Conservation (phyloP, 1,284 basidiomycete species). For the Thelephora terrestris region DNA sequence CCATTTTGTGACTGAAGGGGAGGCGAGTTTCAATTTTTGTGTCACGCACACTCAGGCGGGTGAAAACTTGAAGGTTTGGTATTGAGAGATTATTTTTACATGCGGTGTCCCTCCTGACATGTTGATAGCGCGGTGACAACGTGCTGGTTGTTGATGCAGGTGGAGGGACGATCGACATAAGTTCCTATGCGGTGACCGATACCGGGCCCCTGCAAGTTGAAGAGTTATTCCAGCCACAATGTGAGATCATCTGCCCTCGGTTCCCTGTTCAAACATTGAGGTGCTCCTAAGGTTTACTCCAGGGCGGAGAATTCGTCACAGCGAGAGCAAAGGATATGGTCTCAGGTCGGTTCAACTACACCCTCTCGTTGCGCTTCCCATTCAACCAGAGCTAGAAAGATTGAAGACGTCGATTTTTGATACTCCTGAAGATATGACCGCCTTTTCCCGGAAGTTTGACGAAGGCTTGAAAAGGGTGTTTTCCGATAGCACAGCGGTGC, state of each 20-base stretch:
- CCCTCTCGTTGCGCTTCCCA: slow-evolving; percentile 14
- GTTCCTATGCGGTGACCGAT: slow-evolving; percentile 7
- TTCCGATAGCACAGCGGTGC: slow-evolving; percentile 31
- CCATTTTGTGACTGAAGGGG: slow-evolving; percentile 37
- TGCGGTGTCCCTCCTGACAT: no score
- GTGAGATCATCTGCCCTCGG: slow-evolving; percentile 42
- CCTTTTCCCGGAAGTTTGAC: slow-evolving; percentile 39
- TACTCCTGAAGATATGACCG: slow-evolving; percentile 26
- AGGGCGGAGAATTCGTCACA: slow-evolving; percentile 33
- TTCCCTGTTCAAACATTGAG: slow-evolving; percentile 56
- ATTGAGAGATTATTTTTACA: no score
- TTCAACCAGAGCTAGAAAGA: slow-evolving; percentile 17
- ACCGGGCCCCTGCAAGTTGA: slow-evolving; percentile 3
- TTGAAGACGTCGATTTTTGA: slow-evolving; percentile 22
- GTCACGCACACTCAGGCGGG: no score
- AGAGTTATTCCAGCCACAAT: slow-evolving; percentile 1
- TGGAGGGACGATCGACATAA: slow-evolving; percentile 11
- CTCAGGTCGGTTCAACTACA: slow-evolving; percentile 11
- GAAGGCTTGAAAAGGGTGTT: slow-evolving; percentile 40
- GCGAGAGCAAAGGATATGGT: slow-evolving; percentile 28
- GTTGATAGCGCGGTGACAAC: slow-evolving; percentile 16
- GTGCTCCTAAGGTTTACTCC: slow-evolving; percentile 31
- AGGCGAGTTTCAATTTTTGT: no score
- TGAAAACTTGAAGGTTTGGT: slow-evolving; percentile 13
- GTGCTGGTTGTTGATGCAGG: slow-evolving; percentile 25